Evolutionary conservation across 345 rosid genomes (phyloP).

Genomic region (Excoecaria cochinchinensis): DNA sequence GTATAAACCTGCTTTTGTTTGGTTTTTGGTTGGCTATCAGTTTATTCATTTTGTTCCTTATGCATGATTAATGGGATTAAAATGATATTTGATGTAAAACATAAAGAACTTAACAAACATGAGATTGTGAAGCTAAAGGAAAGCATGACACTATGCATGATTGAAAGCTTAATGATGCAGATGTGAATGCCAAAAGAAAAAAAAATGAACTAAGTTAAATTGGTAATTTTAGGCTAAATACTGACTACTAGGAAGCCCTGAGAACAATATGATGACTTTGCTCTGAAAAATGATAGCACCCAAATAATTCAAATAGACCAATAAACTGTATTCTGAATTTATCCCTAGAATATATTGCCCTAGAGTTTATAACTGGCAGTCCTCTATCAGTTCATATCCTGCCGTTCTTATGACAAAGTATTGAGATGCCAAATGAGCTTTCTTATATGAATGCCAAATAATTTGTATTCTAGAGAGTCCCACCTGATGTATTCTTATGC

Average conservation of each 20-base stretch:
- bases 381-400: not conserved
- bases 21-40: not conserved
- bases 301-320: not conserved
- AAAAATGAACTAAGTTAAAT: not conserved
- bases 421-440: conserved; percentile 1
- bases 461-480: not conserved
- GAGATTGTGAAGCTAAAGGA: too few species aligned
- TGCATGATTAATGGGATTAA: not conserved
- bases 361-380: not conserved
- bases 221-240: not conserved
- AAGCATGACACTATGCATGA: not conserved
- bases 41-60: not conserved
- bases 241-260: not conserved
- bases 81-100: not conserved
- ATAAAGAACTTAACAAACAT: too few species aligned
- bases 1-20: not conserved
- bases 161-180: not conserved
- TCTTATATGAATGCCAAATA: not conserved
- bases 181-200: not conserved
- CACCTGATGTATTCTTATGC: conserved; percentile 20
- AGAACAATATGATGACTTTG: not conserved
- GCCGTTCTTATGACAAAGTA: not conserved
- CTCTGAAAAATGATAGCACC: not conserved
- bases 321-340: not conserved
- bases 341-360: not conserved